Base-by-base conservation (phyloP, 306 rosid genomes). In the Quercus dentata region DNA sequence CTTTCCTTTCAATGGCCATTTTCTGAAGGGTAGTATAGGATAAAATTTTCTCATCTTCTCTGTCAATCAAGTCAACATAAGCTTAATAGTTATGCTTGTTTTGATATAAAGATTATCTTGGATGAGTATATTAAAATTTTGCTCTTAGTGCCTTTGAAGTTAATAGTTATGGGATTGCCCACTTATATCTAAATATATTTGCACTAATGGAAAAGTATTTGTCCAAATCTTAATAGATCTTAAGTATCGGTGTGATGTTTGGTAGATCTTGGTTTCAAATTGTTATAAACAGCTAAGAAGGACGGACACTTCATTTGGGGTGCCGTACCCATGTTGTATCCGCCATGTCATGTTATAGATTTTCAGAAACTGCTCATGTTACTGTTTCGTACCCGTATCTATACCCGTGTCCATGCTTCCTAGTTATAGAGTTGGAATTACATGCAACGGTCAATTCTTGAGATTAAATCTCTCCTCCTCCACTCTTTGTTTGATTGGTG, bases 1-100 rank as follows among this genome's bases (percentile, higher is more conserved):
- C 79, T 25, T 27, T 56, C 75, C 62, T 55, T 79, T 67, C 52
- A 79, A 73, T 68, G 18, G 20, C 65, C 64, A 73, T 80, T 73
- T 52, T 23, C 35, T 76, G 67, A 76, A 7, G 10, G 9, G 17
- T 52, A 25, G 63, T 27, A 33, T 23, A 46, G 20, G 9, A 21
- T 49, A 58, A 11, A 59, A 17, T 61, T 12, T 69, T 35, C 20
- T 12, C 56, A 57, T 68, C 83, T 56, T 78, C 41, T 73, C 31
- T 67, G 1, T 14, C 23, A 67, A 19, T 67, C 71, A 31, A 67
- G 51, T 33, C 23, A 33, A 31, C 33, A 31, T 31, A 4, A 67
- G 13, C 41, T 5, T 67, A 2, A 20, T 67, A 30, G 31, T 58
- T 33, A 31, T 67, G 13, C 71, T 67, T 31, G 69, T 63, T 5